A percentile compares a stretch with the other conserved stretches of the same genome.
Evolutionary conservation across 148 eudicot genomes (phyloP).

Genomic region (Drosera capensis): DNA sequence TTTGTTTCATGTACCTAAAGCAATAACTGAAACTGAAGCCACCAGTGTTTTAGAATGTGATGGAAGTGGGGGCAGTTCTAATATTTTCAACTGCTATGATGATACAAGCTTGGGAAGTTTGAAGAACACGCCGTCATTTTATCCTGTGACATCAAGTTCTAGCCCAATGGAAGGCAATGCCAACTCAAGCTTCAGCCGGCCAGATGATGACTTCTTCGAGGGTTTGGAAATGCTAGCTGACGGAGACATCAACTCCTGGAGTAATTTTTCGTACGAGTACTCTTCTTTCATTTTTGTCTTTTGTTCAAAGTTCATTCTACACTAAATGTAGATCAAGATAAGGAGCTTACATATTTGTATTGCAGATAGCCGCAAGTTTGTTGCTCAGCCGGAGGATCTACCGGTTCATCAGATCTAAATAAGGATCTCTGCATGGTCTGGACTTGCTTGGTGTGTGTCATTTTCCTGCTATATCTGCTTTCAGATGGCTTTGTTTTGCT

Average conservation of each 20-base stretch:
- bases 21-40: slow-evolving; percentile 1
- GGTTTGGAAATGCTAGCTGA: slow-evolving; percentile 37
- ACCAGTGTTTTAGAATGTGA: slow-evolving; percentile 1
- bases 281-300: too few species aligned
- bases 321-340: too few species aligned
- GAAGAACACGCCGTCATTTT: slow-evolving; percentile 10
- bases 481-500: too few species aligned
- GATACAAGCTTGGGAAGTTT: neutral
- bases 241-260: slow-evolving; percentile 28
- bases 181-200: slow-evolving; percentile 17
- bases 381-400: too few species aligned
- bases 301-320: too few species aligned
- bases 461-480: too few species aligned
- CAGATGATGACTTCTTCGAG: slow-evolving; percentile 17
- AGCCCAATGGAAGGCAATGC: slow-evolving; percentile 19
- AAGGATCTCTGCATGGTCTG: too few species aligned
- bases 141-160: slow-evolving; percentile 11
- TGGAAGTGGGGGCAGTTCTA: neutral
- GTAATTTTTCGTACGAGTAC: slow-evolving; percentile 19
- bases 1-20: neutral
- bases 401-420: too few species aligned
- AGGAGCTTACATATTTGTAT: too few species aligned
- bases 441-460: too few species aligned
- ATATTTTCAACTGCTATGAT: neutral
- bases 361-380: too few species aligned